A percentile compares a stretch with the other conserved stretches of the same genome.
Evolutionary conservation across 352 stramenopile species (phyloP).

Genomic region (Pythium sukuiense): DNA sequence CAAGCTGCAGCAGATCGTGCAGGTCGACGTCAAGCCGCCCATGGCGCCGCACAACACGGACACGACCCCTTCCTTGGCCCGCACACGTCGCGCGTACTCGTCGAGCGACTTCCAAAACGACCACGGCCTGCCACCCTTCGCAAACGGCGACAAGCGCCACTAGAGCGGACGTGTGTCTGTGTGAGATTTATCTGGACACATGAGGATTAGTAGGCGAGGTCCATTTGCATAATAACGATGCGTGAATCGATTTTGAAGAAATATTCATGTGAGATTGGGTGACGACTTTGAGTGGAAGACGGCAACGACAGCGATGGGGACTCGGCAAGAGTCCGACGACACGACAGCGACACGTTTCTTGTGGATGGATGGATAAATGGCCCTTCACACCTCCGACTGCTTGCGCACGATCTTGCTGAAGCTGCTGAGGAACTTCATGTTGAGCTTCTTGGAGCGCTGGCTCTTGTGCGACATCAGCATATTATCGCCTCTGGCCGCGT

Average conservation of each 20-base stretch:
- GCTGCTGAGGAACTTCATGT: constrained; percentile 74
- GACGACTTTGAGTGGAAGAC: neutral
- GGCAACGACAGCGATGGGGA: neutral
- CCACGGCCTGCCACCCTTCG: constrained; percentile 29
- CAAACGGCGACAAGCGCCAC: constrained; percentile 20
- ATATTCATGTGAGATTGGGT: neutral
- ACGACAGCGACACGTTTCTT: constrained; percentile 7
- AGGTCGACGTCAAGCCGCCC: constrained; percentile 21
- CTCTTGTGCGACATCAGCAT: constrained; percentile 41
- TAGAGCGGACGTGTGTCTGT: neutral
- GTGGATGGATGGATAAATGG: neutral
- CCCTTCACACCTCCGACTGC: constrained; percentile 25
- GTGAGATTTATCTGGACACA: too few relatives aligned
- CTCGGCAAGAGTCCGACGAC: neutral
- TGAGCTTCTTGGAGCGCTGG: constrained; percentile 67
- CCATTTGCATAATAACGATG: neutral
- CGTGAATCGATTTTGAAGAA: constrained; percentile 6
- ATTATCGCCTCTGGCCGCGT: constrained; percentile 21
- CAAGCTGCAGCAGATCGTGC: constrained; percentile 35
- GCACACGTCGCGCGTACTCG: constrained; percentile 27
- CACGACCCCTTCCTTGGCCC: constrained; percentile 11
- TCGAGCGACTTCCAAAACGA: constrained; percentile 30
- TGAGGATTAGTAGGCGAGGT: neutral
- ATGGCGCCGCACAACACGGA: neutral
- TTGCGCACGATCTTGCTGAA: constrained; percentile 36